These are phyloP conservation scores for Aspergillus sergii DNA, from an alignment of 2,329 filamentous ascomycete genomes.

Conservation along the genomic window DNA sequence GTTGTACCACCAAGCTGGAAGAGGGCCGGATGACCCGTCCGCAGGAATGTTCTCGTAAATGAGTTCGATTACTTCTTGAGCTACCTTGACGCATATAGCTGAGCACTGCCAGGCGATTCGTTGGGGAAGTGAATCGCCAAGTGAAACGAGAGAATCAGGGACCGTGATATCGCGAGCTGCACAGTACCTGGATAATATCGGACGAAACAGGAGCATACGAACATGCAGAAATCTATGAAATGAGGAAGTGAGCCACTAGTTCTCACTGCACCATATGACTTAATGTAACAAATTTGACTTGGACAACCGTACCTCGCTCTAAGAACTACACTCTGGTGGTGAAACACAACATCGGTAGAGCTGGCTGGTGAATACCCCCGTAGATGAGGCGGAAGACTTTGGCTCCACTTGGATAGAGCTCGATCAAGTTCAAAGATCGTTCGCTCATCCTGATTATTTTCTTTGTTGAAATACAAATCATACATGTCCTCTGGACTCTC, in stretches of 20 bases:
- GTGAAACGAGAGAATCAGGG: constrained; percentile 22
- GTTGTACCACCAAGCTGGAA: constrained; percentile 44
- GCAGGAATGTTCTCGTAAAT: constrained; percentile 32
- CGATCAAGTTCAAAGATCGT: constrained; percentile 40
- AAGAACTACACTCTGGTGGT: constrained; percentile 36
- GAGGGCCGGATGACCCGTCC: constrained; percentile 30
- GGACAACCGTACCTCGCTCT: constrained; percentile 29
- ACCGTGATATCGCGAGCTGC: constrained; percentile 27
- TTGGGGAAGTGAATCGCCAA: constrained; percentile 32
- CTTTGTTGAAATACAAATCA: constrained; percentile 31
- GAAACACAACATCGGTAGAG: constrained; percentile 26
- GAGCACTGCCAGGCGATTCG: constrained; percentile 39
- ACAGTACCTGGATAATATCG: constrained; percentile 36
- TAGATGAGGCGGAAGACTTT: constrained; percentile 32
- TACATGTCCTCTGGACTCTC: constrained; percentile 29
- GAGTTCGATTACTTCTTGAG: constrained; percentile 35
- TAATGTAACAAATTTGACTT: neutral
- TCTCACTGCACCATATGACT: neutral
- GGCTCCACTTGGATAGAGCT: constrained; percentile 34
- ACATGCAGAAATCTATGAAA: constrained; percentile 34
- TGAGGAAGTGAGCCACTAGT: neutral
- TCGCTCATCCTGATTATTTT: constrained; percentile 25
- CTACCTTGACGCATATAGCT: constrained; percentile 37
- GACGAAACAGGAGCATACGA: constrained; percentile 36
- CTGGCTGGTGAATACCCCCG: constrained; percentile 10